Percentiles rank a stretch among this genome's conserved stretches.
Conservation (phyloP, 805 yeast species). For the Jamesozyma spencerorum region DNA sequence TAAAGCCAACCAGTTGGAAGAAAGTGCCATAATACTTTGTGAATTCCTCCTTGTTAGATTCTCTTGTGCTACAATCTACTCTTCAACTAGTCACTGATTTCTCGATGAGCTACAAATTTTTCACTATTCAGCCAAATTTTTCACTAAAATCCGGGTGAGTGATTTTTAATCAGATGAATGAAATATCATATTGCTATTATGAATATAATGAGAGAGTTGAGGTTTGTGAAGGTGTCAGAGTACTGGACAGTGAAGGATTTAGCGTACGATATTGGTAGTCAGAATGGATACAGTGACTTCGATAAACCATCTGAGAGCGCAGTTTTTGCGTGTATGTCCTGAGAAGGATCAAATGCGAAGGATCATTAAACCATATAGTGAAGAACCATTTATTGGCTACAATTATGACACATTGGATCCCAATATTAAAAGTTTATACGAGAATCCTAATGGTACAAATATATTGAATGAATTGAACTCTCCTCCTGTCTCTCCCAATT, state of each 20-base stretch:
- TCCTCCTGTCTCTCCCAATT: constrained; percentile 23
- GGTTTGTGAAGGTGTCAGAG: too few species aligned
- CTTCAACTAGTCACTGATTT: neutral
- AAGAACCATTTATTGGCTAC: constrained; percentile 1
- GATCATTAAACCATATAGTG: constrained; percentile 22
- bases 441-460: constrained; percentile 15
- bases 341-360: constrained; percentile 27
- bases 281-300: constrained; percentile 22
- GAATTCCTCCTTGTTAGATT: neutral
- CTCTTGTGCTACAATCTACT: neutral
- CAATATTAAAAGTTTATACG: constrained; percentile 12
- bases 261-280: neutral
- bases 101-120: constrained; percentile 7
- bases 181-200: too few species aligned
- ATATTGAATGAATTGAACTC: constrained; percentile 20
- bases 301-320: constrained; percentile 25
- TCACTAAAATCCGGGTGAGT: too few species aligned
- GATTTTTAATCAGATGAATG: too few species aligned
- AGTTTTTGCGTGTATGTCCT: constrained; percentile 20
- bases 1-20: constrained; percentile 31
- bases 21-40: constrained; percentile 23
- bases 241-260: too few species aligned
- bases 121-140: neutral
- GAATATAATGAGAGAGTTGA: too few species aligned
- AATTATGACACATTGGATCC: constrained; percentile 7